Evolutionary conservation across 1,284 basidiomycete species (phyloP), one percentile per base, ranked within the genome.

Genomic region (Ceratobasidium theobromae): DNA sequence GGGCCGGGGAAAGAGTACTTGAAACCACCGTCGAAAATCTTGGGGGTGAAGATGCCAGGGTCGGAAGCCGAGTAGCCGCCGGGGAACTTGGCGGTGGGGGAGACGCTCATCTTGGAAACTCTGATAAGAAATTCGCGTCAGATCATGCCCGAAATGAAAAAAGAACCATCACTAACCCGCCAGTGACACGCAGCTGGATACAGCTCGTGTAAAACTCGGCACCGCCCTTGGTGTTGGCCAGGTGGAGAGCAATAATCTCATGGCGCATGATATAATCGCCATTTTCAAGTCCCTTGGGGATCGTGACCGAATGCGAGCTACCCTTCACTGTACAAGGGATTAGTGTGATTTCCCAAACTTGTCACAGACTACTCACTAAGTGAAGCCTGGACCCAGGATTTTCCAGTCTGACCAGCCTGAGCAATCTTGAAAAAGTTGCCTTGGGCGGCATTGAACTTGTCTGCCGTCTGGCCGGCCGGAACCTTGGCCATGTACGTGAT

Each of bases 191-290:
- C 67, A 90, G 71, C 72, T 89, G 88, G 2, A 81, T 74, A 73
- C 88, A 90, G n/a, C 81, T 83, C 0, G 84, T 84, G 73, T 89
- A 90, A 77, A 87, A 89, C 75, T 89, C 87, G 16, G 86, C 87
- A 16, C 84, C 84, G 4, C 83, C 82, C 0, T 54, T 1, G 0
- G 72, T 67, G 52, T 72, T 73, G 14, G 81, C 88, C 41, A 82
- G 77, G 69, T 90, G 88, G 16, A 89, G 81, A 5, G 85, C 82
- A 72, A 90, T 85, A 73, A 90, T 82, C 75, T 90, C 88, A 73
- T 86, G 83, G 2, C 88, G 85, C 70, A 90, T 74, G 66, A 91
- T 79, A 73, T 90, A 91, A 71, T 84, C 77, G 1, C 88, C 88
- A 0, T 85, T 73, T 0, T 80, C 77, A 65, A 90, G 76, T 65